Evolutionary conservation across 2,329 filamentous ascomycete genomes (phyloP).

Genomic region (Diaporthe amygdali): DNA sequence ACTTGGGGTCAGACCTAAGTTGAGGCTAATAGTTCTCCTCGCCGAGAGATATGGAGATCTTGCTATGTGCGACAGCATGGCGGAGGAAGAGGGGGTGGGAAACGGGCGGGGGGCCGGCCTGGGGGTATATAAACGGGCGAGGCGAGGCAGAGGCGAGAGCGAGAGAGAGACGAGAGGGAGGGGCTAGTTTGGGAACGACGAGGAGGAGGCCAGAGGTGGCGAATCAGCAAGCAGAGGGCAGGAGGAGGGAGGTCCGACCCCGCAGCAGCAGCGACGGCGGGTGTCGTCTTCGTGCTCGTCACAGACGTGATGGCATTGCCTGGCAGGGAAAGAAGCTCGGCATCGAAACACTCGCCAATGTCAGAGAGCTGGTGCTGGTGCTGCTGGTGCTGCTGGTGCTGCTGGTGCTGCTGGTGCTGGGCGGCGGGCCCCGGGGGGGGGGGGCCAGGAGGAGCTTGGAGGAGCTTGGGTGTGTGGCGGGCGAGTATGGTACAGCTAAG

Average conservation of each 20-base stretch:
- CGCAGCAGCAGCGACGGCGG: background rate
- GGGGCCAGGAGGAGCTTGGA: too few species aligned
- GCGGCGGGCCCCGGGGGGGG: background rate
- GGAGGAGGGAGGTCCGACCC: background rate
- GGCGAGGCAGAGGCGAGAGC: too few species aligned
- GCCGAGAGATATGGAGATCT: background rate
- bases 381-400: background rate
- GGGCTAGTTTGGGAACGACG: background rate
- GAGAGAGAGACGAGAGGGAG: too few species aligned
- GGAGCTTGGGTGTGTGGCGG: too few species aligned
- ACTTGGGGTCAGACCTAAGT: too few species aligned
- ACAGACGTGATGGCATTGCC: background rate
- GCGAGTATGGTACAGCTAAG: too few species aligned
- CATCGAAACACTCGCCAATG: constrained; percentile 4
- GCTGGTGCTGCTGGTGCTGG: background rate
- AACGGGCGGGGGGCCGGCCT: background rate
- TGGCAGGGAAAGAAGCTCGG: background rate
- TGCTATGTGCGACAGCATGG: background rate
- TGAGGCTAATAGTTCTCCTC: background rate
- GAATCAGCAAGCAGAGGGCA: background rate
- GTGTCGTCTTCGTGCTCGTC: background rate
- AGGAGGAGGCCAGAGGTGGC: background rate
- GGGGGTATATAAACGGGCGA: constrained; percentile 17
- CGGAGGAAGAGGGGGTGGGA: background rate
- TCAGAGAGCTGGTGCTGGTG: background rate